Conservation (phyloP, 352 stramenopile genomes). For the Thraustochytrium striatum region DNA sequence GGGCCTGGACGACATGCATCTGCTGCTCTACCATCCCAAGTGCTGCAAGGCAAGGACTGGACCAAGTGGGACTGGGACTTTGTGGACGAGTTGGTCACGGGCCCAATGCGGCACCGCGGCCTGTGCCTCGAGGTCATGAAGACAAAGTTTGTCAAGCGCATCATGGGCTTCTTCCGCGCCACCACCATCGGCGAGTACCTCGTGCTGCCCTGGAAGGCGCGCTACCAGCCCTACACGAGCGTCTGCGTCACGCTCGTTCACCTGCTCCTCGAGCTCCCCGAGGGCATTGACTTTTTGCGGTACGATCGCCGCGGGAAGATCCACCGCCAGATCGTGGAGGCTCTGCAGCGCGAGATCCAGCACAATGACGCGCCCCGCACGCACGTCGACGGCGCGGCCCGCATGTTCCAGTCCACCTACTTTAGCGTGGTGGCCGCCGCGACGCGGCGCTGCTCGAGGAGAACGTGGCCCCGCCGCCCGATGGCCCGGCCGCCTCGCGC, state of each 20-base stretch:
- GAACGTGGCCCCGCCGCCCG: too few species aligned
- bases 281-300: slow-evolving; percentile 61
- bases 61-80: slow-evolving; percentile 85
- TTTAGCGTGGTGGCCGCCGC: neutral
- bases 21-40: slow-evolving; percentile 75
- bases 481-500: neutral
- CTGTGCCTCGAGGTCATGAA: slow-evolving; percentile 79
- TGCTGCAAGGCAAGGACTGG: slow-evolving; percentile 79
- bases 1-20: slow-evolving; percentile 57
- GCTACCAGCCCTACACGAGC: slow-evolving; percentile 75
- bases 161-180: slow-evolving; percentile 80
- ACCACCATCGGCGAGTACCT: slow-evolving; percentile 75
- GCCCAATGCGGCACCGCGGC: slow-evolving; percentile 73
- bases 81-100: slow-evolving; percentile 77
- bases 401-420: slow-evolving; percentile 5
- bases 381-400: neutral
- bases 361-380: neutral
- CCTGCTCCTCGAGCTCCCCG: slow-evolving; percentile 73
- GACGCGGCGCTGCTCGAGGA: neutral
- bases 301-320: slow-evolving; percentile 16
- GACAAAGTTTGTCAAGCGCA: slow-evolving; percentile 83
- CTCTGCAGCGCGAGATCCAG: slow-evolving; percentile 6
- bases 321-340: slow-evolving; percentile 34
- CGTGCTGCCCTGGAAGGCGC: slow-evolving; percentile 77
- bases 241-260: slow-evolving; percentile 81